These are phyloP conservation scores for Petrea volubilis DNA, from an alignment of 257 asterid species.

Conservation along the genomic window DNA sequence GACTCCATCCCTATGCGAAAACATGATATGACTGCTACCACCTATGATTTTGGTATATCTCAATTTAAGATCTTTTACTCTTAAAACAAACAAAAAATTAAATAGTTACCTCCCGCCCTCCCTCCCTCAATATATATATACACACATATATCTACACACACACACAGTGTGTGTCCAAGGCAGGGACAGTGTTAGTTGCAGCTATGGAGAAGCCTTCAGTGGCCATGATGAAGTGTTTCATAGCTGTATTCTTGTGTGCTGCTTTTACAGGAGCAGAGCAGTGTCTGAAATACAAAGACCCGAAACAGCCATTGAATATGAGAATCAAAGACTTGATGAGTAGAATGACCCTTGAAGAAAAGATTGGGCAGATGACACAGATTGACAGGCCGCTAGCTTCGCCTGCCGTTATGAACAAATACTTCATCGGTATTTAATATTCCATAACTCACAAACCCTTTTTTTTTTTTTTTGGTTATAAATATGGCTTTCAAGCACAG, in stretches of 20 bases:
- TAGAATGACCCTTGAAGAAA: conserved; percentile 59
- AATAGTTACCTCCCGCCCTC: no score
- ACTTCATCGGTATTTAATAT: conserved; percentile 49
- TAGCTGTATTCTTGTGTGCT: conserved; percentile 14
- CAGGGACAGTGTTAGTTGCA: no score
- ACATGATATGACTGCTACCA: no score
- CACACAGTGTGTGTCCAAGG: no score
- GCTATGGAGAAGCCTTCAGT: conserved; percentile 15
- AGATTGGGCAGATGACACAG: conserved; percentile 70
- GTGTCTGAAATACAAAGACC: conserved; percentile 52
- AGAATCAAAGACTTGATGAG: conserved; percentile 51
- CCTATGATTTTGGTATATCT: no score
- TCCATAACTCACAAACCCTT: no score
- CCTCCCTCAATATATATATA: no score
- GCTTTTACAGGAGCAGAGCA: conserved; percentile 32
- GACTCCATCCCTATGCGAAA: no score
- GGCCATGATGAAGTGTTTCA: not conserved
- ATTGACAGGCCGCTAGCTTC: conserved; percentile 46
- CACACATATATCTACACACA: no score
- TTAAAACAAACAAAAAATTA: no score
- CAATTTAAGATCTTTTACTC: no score
- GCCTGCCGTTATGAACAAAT: conserved; percentile 39
- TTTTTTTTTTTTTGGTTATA: no score
- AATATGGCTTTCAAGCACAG: not conserved
- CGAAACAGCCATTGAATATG: conserved; percentile 38